A percentile compares a stretch with the other conserved stretches of the same genome.
Evolutionary conservation across 73 alveolate species (phyloP).

Genomic region (Tetrahymena elliotti): DNA sequence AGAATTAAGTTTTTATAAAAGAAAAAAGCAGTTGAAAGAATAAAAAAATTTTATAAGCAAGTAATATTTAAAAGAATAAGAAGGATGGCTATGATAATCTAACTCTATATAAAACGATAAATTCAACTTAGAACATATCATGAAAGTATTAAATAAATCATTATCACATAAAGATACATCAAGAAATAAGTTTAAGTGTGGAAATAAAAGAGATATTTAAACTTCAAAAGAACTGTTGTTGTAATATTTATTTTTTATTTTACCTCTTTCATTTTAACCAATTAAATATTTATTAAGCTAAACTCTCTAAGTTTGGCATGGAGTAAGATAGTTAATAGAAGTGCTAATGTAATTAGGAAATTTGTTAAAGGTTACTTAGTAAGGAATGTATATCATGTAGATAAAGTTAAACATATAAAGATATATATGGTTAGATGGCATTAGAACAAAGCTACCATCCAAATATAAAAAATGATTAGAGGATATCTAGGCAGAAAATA

Average conservation of each 20-base stretch:
- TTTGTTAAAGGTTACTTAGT: slow-evolving; percentile 51
- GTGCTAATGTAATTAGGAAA: slow-evolving; percentile 40
- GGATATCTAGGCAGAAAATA: slow-evolving; percentile 49
- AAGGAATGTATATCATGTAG: slow-evolving; percentile 29
- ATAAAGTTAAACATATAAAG: slow-evolving; percentile 15
- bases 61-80: not conserved
- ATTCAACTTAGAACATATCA: not conserved
- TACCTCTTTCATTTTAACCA: not conserved
- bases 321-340: slow-evolving; percentile 25
- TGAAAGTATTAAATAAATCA: not conserved
- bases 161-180: slow-evolving; percentile 2
- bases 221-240: not conserved
- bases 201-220: not conserved
- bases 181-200: not conserved
- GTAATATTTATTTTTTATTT: not conserved
- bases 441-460: slow-evolving; percentile 32
- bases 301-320: slow-evolving; percentile 41
- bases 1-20: not conserved
- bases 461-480: slow-evolving; percentile 34
- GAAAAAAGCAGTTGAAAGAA: not conserved
- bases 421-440: slow-evolving; percentile 23
- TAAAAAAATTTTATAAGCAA: slow-evolving; percentile 2
- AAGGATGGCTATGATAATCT: not conserved
- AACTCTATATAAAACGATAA: not conserved
- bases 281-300: slow-evolving; percentile 7